Conservation (phyloP, 1,139 yeast species). For the Ashbya aceris region DNA sequence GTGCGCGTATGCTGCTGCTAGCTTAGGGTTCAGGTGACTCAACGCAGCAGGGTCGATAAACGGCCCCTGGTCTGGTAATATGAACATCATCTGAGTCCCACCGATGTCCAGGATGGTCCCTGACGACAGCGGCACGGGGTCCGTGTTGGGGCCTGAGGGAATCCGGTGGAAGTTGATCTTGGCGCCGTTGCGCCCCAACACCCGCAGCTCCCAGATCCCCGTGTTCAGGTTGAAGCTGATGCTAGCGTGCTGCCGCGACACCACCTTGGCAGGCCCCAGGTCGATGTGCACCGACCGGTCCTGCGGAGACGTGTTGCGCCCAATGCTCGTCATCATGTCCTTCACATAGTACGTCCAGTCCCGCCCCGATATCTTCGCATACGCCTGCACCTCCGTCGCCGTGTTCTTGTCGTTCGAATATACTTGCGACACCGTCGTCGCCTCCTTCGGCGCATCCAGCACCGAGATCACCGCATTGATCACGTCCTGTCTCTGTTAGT, state of each 20-base stretch:
- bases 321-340: slow-evolving; percentile 66
- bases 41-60: slow-evolving; percentile 45
- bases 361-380: slow-evolving; percentile 89
- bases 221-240: slow-evolving; percentile 67
- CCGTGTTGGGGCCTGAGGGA: slow-evolving; percentile 36
- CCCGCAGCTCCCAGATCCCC: slow-evolving; percentile 77
- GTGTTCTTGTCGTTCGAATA: slow-evolving; percentile 62
- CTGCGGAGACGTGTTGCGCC: slow-evolving; percentile 65
- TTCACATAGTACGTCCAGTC: slow-evolving; percentile 93
- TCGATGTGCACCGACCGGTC: slow-evolving; percentile 65
- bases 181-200: slow-evolving; percentile 87
- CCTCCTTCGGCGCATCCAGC: slow-evolving; percentile 37
- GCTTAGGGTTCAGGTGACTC: slow-evolving; percentile 30
- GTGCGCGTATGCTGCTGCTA: slow-evolving; percentile 20
- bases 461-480: slow-evolving; percentile 39
- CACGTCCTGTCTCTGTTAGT: slow-evolving; percentile 26
- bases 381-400: slow-evolving; percentile 87
- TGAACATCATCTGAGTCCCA: slow-evolving; percentile 98
- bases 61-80: slow-evolving; percentile 87
- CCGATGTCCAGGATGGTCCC: slow-evolving; percentile 92
- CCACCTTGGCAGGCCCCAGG: slow-evolving; percentile 94
- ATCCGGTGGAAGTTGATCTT: slow-evolving; percentile 68
- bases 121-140: slow-evolving; percentile 53
- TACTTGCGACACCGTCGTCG: slow-evolving; percentile 38
- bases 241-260: slow-evolving; percentile 79